Base-by-base conservation (phyloP, 2,329 filamentous ascomycete genomes). In the Curvularia sp. region DNA sequence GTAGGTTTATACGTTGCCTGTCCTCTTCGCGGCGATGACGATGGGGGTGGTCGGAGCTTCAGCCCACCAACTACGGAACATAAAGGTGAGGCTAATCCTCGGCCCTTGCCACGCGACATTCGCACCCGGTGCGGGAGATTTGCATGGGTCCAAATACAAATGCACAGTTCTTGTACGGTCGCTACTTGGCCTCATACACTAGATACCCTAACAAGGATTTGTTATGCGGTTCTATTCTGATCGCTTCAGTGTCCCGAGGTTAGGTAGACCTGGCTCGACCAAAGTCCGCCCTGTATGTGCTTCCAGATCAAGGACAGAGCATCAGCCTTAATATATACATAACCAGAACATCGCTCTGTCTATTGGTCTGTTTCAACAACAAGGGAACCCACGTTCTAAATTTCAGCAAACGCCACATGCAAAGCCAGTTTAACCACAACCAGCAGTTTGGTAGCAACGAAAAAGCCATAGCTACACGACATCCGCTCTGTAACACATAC, bases 1-100 rank as follows among this genome's bases (percentile, higher is more conserved):
- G 13, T 53, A 48, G 39, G 54, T 55, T 58, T 54, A 55, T 49
- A 53, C 54, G 60, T 61, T 64, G 64, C 58, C 55, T 64, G 58
- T 58, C 57, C 54, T 61, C 26, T 49, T 51, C 22, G 61, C 49
- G 50, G 53, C 61, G 58, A 62, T 67, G 62, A 67, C 60, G 49
- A 43, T 44, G 49, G 26, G 22, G 57, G 53, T 63, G 54, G 57
- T 61, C 57, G 59, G 57, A 64, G 56, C 58, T 65, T 55, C 41
- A 43, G 47, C 46, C 31, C 51, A 41, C 41, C 33, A 50, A 30
- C 43, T 55, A 53, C 50, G 42, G 57, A 24, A 53, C 46, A 52
- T 49, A 57, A 62, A 58, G 46, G 44, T 56, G 57, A 66, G 64
- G 62, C 62, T 65, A 55, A 60, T 57, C 42, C 50, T 60, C 60